Base-by-base conservation (phyloP, 139 green algal genomes). In the Pleodorina starrii region DNA sequence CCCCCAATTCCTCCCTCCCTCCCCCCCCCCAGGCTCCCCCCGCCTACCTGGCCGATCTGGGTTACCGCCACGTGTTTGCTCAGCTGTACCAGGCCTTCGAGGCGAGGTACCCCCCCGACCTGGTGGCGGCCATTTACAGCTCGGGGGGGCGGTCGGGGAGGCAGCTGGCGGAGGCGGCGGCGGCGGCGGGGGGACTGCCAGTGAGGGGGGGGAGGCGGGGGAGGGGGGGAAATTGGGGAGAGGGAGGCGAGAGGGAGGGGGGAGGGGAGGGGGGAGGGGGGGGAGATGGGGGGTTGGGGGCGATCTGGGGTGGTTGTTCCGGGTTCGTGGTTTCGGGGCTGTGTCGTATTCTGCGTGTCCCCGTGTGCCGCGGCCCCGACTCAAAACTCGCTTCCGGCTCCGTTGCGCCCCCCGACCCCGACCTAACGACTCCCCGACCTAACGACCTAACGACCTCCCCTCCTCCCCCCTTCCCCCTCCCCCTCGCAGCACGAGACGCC, bases 31-130 rank as follows among this genome's bases (percentile, higher is more conserved):
- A 87, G 81, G n/a, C 63, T 4, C 63, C 60, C 0, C 81, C 81
- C n/a, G 63, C 44, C 35, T 29, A 68, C 21, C 63, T 66, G 0
- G 25, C 29, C n/a, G 63, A 66, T 0, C 32, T 87, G 27, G 81
- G 81, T 43, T 87, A 48, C 81, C 27, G 81, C 63, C 81, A 87
- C 81, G 50, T 97, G 29, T 94, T 97, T 68, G 92, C 94, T 57
- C 95, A 98, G 94, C 88, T 98, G 16, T 98, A 97, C 91, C 90
- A 96, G 90, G 94, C 95, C 14, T 95, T 94, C 68, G 94, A 97
- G 91, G 91, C 63, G 5, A 32, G 63, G 16, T 50, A 51, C 32
- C 9, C 42, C 9, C 81, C 81, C 21, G 63, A 87, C 51, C 29
- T 78, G 43, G 38, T 87, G 81, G 81, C 81, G 23, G 63, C 60